Base-by-base conservation (phyloP, 2,329 filamentous ascomycete species). In the Microsporum canis region DNA sequence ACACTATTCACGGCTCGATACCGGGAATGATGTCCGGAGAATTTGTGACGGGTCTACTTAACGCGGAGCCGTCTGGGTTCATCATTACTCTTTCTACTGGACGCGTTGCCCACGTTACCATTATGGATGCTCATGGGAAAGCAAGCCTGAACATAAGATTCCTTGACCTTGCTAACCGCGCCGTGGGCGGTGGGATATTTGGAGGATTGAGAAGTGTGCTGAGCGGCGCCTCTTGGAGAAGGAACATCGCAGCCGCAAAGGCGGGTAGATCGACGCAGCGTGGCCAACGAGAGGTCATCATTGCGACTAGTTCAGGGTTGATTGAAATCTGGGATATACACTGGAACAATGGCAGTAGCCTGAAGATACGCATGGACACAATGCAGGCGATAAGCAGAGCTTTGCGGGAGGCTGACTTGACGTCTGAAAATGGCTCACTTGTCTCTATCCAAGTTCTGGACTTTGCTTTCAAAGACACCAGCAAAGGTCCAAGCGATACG, bases 321-420 rank as follows among this genome's bases (percentile, higher is more conserved):
- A 76, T 99, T 31, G 87, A 95, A 67, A 82, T 87, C 5, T 99
- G 94, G 94, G 88, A 88, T 69, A 81, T 96, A 49, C 90, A 92
- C 69, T 89, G 92, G 72, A 89, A 88, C 63, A 91, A 91, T 38
- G 89, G 91, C 66, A 86, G 91, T 69, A 84, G 88, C 49, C 80
- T 89, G 56, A 82, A 88, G 55, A 82, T 82, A 31, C 89, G 92
- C 63, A 79, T 86, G 27, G 88, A 95, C 71, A 78, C 85, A 61
- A 83, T 85, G 60, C 83, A 85, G 27, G 74, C 81, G 3, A 79
- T 96, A 39, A 71, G 86, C 14, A 73, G 78, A 1, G 83, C 85
- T 36, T 76, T 95, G 17, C 81, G 82, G 59, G 76, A 81, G 43
- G 74, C 79, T 8, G 80, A 82, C 51, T 76, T 80, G 0, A 72